phyloP scores from a whole-genome alignment of 1,284 basidiomycete genomes.

The Mycosarcoma maydis region DNA sequence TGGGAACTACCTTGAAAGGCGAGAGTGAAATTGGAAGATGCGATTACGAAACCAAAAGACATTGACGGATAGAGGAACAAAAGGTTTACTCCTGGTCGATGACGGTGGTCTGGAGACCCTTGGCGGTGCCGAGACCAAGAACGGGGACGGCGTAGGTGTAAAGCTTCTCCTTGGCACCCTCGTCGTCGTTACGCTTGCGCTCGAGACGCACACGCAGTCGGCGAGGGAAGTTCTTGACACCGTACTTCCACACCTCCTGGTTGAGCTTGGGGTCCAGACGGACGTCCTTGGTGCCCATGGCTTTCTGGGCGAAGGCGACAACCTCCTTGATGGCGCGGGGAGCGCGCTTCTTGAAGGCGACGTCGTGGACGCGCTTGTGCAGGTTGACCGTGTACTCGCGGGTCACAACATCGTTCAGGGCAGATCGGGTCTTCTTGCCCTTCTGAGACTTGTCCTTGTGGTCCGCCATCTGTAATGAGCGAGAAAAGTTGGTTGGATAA shows the following conservation, averaged over 20 bases:
- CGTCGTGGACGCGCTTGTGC: conserved; percentile 65
- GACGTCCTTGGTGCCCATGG: conserved; percentile 67
- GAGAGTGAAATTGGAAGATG: conserved; percentile 21
- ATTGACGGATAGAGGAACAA: conserved; percentile 6
- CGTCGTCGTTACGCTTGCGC: conserved; percentile 67
- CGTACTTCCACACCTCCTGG: conserved; percentile 67
- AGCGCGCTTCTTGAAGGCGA: conserved; percentile 66
- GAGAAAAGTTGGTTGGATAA: not conserved
- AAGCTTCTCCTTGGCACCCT: conserved; percentile 67
- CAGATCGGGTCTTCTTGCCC: conserved; percentile 66
- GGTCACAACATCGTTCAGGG: conserved; percentile 59
- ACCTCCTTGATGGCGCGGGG: conserved; percentile 66
- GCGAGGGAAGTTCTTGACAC: conserved; percentile 66
- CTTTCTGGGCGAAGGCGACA: conserved; percentile 64
- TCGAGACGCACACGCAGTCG: conserved; percentile 65
- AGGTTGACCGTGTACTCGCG: conserved; percentile 67
- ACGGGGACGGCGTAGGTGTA: conserved; percentile 66
- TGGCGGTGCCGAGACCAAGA: conserved; percentile 65
- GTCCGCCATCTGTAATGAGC: conserved; percentile 52
- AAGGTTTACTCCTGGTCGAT: conserved; percentile 63
- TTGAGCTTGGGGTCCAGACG: conserved; percentile 67
- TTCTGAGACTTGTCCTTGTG: conserved; percentile 62
- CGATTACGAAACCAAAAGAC: conserved; percentile 35
- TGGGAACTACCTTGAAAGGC: conserved; percentile 16
- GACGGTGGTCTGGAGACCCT: conserved; percentile 65